Evolutionary conservation across 2,329 filamentous ascomycete genomes (phyloP).

Genomic region (Diaporthe caulivora): DNA sequence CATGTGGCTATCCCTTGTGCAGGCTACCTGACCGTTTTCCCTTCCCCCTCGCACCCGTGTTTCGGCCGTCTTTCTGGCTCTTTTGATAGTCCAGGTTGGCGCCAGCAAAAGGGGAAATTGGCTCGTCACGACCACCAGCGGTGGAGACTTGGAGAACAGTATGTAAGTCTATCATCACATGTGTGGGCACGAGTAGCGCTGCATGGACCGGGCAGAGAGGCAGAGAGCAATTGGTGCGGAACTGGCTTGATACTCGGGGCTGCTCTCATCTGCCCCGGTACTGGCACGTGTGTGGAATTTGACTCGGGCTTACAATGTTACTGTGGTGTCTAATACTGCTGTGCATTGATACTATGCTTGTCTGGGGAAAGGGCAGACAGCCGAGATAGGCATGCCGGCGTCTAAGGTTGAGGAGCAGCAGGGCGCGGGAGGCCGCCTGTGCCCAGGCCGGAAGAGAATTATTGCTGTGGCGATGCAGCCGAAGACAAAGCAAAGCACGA

Average conservation of each 20-base stretch:
- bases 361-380: constrained; percentile 7
- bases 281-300: neutral
- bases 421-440: constrained; percentile 16
- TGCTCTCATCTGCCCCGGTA: neutral
- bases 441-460: neutral
- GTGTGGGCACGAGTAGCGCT: constrained; percentile 5
- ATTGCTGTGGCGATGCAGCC: constrained; percentile 12
- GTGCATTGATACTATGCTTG: constrained; percentile 14
- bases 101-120: neutral
- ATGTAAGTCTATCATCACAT: constrained; percentile 21
- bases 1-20: constrained; percentile 3
- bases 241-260: neutral
- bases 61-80: constrained; percentile 10
- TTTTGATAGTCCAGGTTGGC: neutral
- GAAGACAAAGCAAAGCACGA: constrained; percentile 13
- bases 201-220: neutral
- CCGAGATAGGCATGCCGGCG: constrained; percentile 26
- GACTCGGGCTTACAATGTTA: constrained; percentile 6
- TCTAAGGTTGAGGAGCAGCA: neutral
- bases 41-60: neutral
- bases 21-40: neutral
- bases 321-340: neutral
- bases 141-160: neutral
- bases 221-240: neutral
- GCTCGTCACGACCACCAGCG: neutral